Conservation (phyloP, 2,329 filamentous ascomycete genomes). For the Botrytis cinerea region DNA sequence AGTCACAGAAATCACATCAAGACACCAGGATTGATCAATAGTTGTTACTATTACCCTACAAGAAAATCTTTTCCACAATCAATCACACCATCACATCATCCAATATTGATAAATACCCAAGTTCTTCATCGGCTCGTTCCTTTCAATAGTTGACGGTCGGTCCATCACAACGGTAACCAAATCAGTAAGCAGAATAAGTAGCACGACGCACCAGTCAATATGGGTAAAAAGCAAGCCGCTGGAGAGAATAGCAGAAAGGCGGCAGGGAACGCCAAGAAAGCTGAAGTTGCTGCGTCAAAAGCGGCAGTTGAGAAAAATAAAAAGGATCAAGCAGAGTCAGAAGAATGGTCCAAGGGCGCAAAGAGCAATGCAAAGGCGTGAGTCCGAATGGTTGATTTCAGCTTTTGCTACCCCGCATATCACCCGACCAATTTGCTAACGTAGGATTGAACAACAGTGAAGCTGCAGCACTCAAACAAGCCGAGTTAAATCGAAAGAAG, state of each 20-base stretch:
- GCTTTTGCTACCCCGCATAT: conserved; percentile 22
- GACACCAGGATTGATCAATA: conserved; percentile 17
- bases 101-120: conserved; percentile 5
- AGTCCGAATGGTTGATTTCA: conserved; percentile 42
- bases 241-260: conserved; percentile 86
- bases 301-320: conserved; percentile 69
- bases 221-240: conserved; percentile 71
- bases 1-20: conserved; percentile 14
- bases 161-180: conserved; percentile 1
- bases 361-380: conserved; percentile 90
- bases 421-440: conserved; percentile 23
- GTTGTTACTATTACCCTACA: conserved; percentile 4
- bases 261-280: conserved; percentile 88
- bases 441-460: conserved; percentile 57
- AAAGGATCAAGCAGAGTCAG: conserved; percentile 66
- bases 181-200: conserved; percentile 17
- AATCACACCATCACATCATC: neutral
- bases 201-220: conserved; percentile 43
- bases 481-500: conserved; percentile 82
- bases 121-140: conserved; percentile 9
- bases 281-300: conserved; percentile 81
- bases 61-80: conserved; percentile 12
- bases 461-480: conserved; percentile 79
- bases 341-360: conserved; percentile 80
- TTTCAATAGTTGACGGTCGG: conserved; percentile 9